Base-by-base conservation (phyloP, 176 grass and related monocot genomes). In the Cenchrus americanus region DNA sequence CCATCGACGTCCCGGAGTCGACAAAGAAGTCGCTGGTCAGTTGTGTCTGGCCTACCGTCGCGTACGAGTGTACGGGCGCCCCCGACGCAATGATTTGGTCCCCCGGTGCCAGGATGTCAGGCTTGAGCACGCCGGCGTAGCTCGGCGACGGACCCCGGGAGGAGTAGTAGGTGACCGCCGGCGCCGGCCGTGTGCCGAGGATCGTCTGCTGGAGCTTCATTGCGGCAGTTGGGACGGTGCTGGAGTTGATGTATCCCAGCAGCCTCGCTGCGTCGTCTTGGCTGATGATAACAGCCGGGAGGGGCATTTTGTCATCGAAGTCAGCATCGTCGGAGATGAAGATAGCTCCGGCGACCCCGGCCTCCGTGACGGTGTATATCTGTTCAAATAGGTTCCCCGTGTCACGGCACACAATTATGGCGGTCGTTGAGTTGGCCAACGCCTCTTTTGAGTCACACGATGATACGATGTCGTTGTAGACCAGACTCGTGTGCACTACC, bases 1-100 rank as follows among this genome's bases (percentile, higher is more conserved):
- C 71, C 87, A 94, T 92, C 0, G 92, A 97, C 64, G 94, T 92
- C 51, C 94, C 94, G 8, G 87, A 94, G 6, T 8, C 22, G 5
- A 94, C 58, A 12, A 12, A 0, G 67, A 89, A 94, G 18, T 76
- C n/a, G 61, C 85, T 85, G 13, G 46, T 37, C 1, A 94, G 46
- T 7, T 0, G 14, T 17, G 63, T 80, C 2, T 44, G 82, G 41
- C 67, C 92, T 71, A 86, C 71, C 77, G 15, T 10, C 22, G 44
- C 65, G 10, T 1, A 43, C 47, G 71, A 70, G 34, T 0, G 1
- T 5, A 82, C 55, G 5, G 87, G 86, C 0, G 85, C 26, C 77
- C 77, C 79, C 0, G 92, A 81, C 6, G 92, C 92, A 0, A 94
- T 42, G 74, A 92, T 90, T 1, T 18, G 24, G 53, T 87, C 79